phyloP scores from a whole-genome alignment of 768 basidiomycete species.

The Epithele typhae region DNA sequence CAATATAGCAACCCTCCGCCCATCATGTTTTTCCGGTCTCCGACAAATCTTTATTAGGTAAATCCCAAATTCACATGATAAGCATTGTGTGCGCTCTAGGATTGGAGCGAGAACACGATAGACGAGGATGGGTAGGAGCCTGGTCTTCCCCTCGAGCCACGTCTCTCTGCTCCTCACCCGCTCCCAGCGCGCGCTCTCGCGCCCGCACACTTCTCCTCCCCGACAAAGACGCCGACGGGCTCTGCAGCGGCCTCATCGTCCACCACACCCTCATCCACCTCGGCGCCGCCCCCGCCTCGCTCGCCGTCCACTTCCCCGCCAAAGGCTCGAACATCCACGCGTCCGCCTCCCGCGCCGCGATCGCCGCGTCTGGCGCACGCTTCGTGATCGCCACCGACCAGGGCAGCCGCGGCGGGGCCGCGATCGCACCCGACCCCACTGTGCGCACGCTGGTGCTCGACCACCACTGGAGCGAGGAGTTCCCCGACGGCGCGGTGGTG shows the following conservation, averaged over 20 bases:
- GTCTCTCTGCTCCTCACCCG: too few relatives aligned
- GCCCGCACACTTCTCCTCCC: slow-evolving; percentile 32
- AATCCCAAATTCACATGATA: too few relatives aligned
- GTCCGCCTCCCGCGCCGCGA: slow-evolving; percentile 25
- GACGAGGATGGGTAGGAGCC: too few relatives aligned
- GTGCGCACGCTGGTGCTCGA: slow-evolving; percentile 37
- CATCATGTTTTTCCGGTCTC: too few relatives aligned
- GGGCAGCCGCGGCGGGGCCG: slow-evolving; percentile 36
- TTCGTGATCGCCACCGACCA: slow-evolving; percentile 42
- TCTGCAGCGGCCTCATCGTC: slow-evolving; percentile 31
- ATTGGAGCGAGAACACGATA: too few relatives aligned
- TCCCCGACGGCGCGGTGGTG: slow-evolving; percentile 30
- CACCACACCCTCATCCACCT: slow-evolving; percentile 35
- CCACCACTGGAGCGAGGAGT: slow-evolving; percentile 41
- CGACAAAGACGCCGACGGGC: slow-evolving; percentile 40
- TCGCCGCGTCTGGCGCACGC: slow-evolving; percentile 24
- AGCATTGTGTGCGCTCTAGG: too few relatives aligned
- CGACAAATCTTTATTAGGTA: too few relatives aligned
- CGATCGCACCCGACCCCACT: slow-evolving; percentile 20
- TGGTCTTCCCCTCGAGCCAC: too few relatives aligned
- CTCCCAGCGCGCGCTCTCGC: slow-evolving; percentile 10
- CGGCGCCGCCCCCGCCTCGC: slow-evolving; percentile 25
- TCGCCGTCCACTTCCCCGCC: slow-evolving; percentile 35
- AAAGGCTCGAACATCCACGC: slow-evolving; percentile 41
- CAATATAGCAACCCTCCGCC: too few relatives aligned